Base-by-base conservation (phyloP, 2,329 filamentous ascomycete species). In the Penicillium sp. region DNA sequence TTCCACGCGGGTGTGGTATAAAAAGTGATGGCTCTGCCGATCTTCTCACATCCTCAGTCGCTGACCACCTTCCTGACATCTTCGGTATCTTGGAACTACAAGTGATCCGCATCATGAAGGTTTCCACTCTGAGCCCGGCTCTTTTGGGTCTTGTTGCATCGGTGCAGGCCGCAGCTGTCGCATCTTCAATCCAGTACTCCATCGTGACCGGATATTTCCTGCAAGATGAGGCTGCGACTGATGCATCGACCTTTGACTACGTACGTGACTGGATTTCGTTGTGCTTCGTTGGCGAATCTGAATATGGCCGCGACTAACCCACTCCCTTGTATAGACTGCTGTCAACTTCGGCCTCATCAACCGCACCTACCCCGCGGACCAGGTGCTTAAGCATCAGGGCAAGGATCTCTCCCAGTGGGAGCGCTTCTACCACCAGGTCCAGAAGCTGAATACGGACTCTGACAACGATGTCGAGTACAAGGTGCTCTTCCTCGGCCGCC, bases 101-200 rank as follows among this genome's bases (percentile, higher is more conserved):
- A 22, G n/a, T 19, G 11, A 42, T 19, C 42, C 38, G 38, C 54
- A n/a, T 25, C 33, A 73, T 73, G 71, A 72, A 64, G 65, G 77
- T 97, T 35, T 87, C 96, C 68, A 87, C 91, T 0, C 84, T 90
- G 0, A 92, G 93, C 0, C 88, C 91, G 0, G 87, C 87, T 52
- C 93, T 91, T 0, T 79, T 93, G 0, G 82, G 85, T 0, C 82
- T 97, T 0, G 86, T 89, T 3, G 86, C 92, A 62, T 88, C 96
- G 81, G 95, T 91, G 3, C 81, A 67, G 5, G 69, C 69, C 5
- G 63, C 66, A 7, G 66, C 69, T 42, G 19, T 19, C 28, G 13
- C 40, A 16, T 35, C 46, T 13, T 51, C 46, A 11, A 67, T 75
- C 59, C 68, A 73, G 37, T 80, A 80, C 59, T 73, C 72, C 25